Evolutionary conservation across 2,329 filamentous ascomycete species (phyloP), one percentile per base, ranked within the genome.

Genomic region (Thielaviopsis populi): DNA sequence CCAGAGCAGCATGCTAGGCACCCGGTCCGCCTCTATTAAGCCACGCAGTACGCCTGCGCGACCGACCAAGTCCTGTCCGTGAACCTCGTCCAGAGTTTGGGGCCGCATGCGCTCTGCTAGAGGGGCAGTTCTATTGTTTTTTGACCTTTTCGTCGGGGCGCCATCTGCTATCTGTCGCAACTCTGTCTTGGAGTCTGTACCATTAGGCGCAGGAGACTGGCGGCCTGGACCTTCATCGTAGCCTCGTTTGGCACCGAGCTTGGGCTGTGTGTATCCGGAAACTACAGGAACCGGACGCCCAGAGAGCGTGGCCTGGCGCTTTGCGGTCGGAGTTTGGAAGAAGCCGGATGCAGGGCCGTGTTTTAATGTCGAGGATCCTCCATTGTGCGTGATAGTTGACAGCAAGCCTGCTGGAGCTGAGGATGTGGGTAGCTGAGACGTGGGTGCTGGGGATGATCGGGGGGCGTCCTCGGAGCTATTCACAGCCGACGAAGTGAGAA

Each of bases 1-100:
- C 89, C 94, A 99, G 15, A 99, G 78, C 48, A 99, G 91, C 89
- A 99, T 96, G 15, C 89, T 95, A 0, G 94, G 92, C 40, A 97
- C 84, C 4, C 87, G 82, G 70, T 94, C 86, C 66, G 87, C 81
- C 70, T 96, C 88, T 68, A 99, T 95, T 66, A 97, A 80, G 37
- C 86, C 85, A 3, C 92, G 85, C 53, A 99, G 79, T 5, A 97
- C 83, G n/a, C 94, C 94, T 40, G 84, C 77, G 0, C 84, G 83
- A 0, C 91, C 92, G 1, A 99, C 91, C 0, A 99, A 83, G 54
- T 96, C 90, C 75, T 99, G 94, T 0, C 94, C 94, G 68, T 80
- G 91, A 2, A 97, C 88, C 17, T 96, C 86, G 70, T 96, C 89
- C 7, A 99, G 80, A 0, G 80, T 88, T 64, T 79, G 80, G 1